Base-by-base conservation (phyloP, 2,329 filamentous ascomycete species). In the Xylaria multiplex region DNA sequence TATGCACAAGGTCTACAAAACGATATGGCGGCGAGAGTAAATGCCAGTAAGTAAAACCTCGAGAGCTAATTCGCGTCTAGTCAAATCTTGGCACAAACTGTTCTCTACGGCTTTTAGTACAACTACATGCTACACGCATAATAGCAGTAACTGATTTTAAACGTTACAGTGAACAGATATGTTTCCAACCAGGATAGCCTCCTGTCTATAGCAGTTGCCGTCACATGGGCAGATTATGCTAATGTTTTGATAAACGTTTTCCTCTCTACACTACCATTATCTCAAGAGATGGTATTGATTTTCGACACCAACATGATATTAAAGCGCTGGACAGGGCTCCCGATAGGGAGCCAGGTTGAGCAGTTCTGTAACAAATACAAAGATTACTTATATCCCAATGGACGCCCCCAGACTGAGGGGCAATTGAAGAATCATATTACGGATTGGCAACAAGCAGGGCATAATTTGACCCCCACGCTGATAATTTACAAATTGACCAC, bases 231-330 rank as follows among this genome's bases (percentile, higher is more conserved):
- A 5, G 48, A 61, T 19, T 48, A 48, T 40, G 6, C 7, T 5
- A 37, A 14, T 6, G 13, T 54, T 11, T 40, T 40, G 40, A 13
- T 37, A 1, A 61, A 61, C 37, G 13, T 32, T 2, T 3, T 2
- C 6, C 3, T 46, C 9, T 22, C 2, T n/a, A 3, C 5, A 1
- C 19, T n/a, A n/a, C n/a, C n/a, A n/a, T n/a, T n/a, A n/a, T n/a
- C n/a, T n/a, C n/a, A n/a, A n/a, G n/a, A n/a, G 6, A 6, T 9
- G n/a, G 37, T 19, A 8, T 22, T 11, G 13, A 1, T 54, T 3
- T 54, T 40, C 19, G 59, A 61, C 2, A 19, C 30, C 27, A 54
- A 19, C n/a, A 5, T 40, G 30, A 24, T 61, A 19, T 30, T 61
- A 1, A 37, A n/a, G 2, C 37, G 37, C 27, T 27, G n/a, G 49